Conservation (phyloP, 495 filamentous ascomycete genomes). For the Recurvomyces mirabilis region DNA sequence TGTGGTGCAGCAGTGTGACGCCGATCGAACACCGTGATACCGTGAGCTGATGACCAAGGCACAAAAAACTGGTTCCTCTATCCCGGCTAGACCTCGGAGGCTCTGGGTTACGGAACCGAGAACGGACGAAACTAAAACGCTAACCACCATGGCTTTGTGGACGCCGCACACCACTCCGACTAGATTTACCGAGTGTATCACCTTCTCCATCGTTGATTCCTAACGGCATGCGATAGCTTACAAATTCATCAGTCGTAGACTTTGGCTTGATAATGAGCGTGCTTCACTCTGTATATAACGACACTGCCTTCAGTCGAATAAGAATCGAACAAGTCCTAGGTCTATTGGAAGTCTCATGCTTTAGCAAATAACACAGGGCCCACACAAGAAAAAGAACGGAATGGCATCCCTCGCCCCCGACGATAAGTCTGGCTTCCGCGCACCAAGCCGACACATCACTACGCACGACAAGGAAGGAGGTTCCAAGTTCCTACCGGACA, state of each 20-base stretch:
- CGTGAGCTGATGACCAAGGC: too few species aligned
- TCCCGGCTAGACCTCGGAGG: too few species aligned
- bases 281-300: conserved; percentile 3
- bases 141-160: not conserved
- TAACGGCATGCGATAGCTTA: not conserved
- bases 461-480: not conserved
- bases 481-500: not conserved
- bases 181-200: not conserved
- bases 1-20: too few species aligned
- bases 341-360: not conserved
- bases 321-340: not conserved
- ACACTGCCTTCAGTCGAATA: not conserved
- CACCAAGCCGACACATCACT: conserved; percentile 2
- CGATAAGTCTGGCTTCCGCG: conserved; percentile 1
- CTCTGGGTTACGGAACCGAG: not conserved
- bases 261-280: not conserved
- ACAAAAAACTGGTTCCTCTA: too few species aligned
- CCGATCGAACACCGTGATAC: too few species aligned
- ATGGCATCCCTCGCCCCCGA: not conserved
- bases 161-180: not conserved
- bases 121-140: not conserved
- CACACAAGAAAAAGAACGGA: not conserved
- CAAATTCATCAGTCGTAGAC: not conserved
- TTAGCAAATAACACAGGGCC: not conserved
- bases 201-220: not conserved